phyloP scores from a whole-genome alignment of 176 grass and related monocot genomes.

The Secale cereale region DNA sequence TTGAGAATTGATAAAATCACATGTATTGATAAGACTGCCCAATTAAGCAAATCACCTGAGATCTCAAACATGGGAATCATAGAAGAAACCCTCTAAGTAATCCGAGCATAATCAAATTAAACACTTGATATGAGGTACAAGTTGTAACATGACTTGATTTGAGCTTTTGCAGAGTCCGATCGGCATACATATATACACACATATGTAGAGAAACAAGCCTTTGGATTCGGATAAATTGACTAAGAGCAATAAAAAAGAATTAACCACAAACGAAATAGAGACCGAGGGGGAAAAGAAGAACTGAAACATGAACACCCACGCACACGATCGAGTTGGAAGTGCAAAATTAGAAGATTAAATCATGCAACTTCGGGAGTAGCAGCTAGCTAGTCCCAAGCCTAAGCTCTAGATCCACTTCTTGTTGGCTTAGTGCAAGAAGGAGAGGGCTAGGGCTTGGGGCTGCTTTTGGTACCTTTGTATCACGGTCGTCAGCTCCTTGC shows the following conservation, averaged over 20 bases:
- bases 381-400: constrained; percentile 40
- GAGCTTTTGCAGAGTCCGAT: not conserved
- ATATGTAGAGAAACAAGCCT: constrained; percentile 8
- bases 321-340: not conserved
- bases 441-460: constrained; percentile 40
- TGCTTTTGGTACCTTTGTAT: constrained; percentile 32
- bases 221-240: constrained; percentile 4
- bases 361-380: constrained; percentile 20
- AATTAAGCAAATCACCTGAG: not conserved
- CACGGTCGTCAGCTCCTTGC: constrained; percentile 3
- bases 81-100: not conserved
- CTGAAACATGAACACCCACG: constrained; percentile 7
- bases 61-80: not conserved
- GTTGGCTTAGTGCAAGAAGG: constrained; percentile 25
- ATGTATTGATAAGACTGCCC: not conserved
- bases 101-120: not conserved
- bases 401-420: constrained; percentile 54
- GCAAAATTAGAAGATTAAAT: constrained; percentile 5
- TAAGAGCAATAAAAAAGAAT: constrained; percentile 24
- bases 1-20: not conserved
- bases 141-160: not conserved
- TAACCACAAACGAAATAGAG: not conserved
- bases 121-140: not conserved
- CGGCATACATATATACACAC: not conserved
- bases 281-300: not conserved